Conservation (phyloP, 2,329 filamentous ascomycete genomes). For the Xylariaceae sp. region DNA sequence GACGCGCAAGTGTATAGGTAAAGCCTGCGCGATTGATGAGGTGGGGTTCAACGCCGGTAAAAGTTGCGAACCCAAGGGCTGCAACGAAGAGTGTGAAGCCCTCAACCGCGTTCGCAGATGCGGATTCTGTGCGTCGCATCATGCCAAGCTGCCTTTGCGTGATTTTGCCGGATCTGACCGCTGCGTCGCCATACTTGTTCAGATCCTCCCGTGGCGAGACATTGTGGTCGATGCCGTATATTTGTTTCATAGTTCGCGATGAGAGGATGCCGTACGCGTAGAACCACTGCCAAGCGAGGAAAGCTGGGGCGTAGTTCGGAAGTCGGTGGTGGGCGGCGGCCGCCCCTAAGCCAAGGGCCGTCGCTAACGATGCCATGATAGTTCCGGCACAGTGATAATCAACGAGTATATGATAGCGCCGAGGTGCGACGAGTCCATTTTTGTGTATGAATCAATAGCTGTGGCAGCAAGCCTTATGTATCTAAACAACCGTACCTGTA, state of each 20-base stretch:
- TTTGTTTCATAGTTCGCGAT: slow-evolving; percentile 41
- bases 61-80: slow-evolving; percentile 38
- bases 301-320: slow-evolving; percentile 27
- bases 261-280: slow-evolving; percentile 44
- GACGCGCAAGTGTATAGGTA: slow-evolving; percentile 39
- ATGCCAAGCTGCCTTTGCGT: slow-evolving; percentile 40
- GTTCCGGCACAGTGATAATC: neutral
- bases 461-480: too few relatives aligned
- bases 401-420: too few relatives aligned
- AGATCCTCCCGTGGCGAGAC: slow-evolving; percentile 45
- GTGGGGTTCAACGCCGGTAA: slow-evolving; percentile 35
- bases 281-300: slow-evolving; percentile 40
- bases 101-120: slow-evolving; percentile 47
- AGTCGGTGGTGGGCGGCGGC: slow-evolving; percentile 4
- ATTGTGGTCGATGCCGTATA: slow-evolving; percentile 46
- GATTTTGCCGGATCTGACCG: slow-evolving; percentile 43
- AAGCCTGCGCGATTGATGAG: slow-evolving; percentile 39
- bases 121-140: slow-evolving; percentile 42
- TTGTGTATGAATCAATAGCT: too few relatives aligned
- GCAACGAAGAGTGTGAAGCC: slow-evolving; percentile 38
- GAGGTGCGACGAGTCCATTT: too few relatives aligned
- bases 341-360: slow-evolving; percentile 28
- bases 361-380: slow-evolving; percentile 19
- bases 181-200: slow-evolving; percentile 41
- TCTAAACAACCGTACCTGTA: too few relatives aligned